Evolutionary conservation across 257 asterid genomes (phyloP).

Genomic region (Plantago elongata): DNA sequence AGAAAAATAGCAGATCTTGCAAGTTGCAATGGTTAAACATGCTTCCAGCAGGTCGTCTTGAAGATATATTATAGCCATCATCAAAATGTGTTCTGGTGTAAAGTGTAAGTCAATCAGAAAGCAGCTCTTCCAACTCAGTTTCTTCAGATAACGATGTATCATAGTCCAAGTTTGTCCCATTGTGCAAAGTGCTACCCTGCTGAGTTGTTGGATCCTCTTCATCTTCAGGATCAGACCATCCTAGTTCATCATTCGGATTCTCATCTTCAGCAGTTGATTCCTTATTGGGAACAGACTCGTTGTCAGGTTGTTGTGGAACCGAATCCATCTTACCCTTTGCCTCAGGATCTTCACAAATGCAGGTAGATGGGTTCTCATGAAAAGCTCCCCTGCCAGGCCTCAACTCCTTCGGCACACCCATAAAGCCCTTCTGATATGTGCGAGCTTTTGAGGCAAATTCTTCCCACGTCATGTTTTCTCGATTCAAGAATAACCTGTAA

Average conservation of each 20-base stretch:
- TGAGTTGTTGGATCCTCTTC: constrained; percentile 53
- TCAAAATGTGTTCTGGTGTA: background rate
- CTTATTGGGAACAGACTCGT: constrained; percentile 28
- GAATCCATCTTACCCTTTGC: constrained; percentile 36
- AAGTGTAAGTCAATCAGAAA: constrained; percentile 52
- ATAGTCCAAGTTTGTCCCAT: constrained; percentile 56
- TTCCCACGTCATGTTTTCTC: constrained; percentile 71
- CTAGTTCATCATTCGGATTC: constrained; percentile 52
- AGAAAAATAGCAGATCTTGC: constrained; percentile 9
- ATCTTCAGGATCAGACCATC: constrained; percentile 71
- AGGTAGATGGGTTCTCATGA: constrained; percentile 86
- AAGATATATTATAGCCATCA: constrained; percentile 4
- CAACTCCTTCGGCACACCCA: constrained; percentile 94
- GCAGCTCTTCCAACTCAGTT: constrained; percentile 75
- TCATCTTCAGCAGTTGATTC: constrained; percentile 32
- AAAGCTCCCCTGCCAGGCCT: constrained; percentile 93
- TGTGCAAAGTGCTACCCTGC: constrained; percentile 31
- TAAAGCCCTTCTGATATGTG: constrained; percentile 68
- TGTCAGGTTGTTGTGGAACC: constrained; percentile 26
- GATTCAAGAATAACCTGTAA: constrained; percentile 51
- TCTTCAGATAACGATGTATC: constrained; percentile 55
- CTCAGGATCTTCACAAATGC: constrained; percentile 77
- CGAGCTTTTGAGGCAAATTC: constrained; percentile 54
- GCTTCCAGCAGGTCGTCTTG: constrained; percentile 14
- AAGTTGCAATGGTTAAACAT: constrained; percentile 14